A percentile compares a stretch with the other conserved stretches of the same genome.
phyloP scores from a whole-genome alignment of 371 early-diverging fungal species.

The Lichtheimia corymbifera region DNA sequence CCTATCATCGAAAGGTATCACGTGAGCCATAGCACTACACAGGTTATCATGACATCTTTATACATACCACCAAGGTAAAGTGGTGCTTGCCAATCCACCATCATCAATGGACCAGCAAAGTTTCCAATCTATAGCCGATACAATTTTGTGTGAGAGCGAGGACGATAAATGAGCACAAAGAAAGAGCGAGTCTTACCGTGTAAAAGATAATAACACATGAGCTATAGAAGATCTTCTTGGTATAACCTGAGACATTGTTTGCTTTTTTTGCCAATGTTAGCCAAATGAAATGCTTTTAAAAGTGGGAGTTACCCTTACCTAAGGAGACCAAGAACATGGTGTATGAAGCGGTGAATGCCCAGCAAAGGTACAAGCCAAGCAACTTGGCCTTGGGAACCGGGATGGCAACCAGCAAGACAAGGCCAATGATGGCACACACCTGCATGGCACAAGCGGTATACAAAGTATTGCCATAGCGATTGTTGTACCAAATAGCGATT shows the following conservation, averaged over 20 bases:
- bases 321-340: constrained; percentile 22
- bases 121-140: constrained; percentile 18
- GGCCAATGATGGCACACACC: constrained; percentile 30
- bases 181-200: constrained; percentile 10
- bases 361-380: constrained; percentile 33
- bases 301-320: neutral
- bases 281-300: too few relatives aligned
- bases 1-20: neutral
- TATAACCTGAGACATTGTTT: constrained; percentile 33
- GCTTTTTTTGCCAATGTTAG: too few relatives aligned
- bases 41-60: too few relatives aligned
- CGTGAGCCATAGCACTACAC: too few relatives aligned
- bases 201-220: constrained; percentile 21
- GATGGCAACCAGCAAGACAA: constrained; percentile 37
- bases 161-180: neutral
- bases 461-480: constrained; percentile 35
- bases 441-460: constrained; percentile 26
- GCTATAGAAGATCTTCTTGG: constrained; percentile 29
- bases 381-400: constrained; percentile 36
- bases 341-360: constrained; percentile 32
- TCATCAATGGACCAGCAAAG: constrained; percentile 25
- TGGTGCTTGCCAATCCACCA: constrained; percentile 19
- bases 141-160: neutral
- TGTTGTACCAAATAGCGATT: constrained; percentile 35
- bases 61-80: constrained; percentile 8